Evolutionary conservation across 345 rosid genomes (phyloP).

Genomic region (Bruguiera sexangula): DNA sequence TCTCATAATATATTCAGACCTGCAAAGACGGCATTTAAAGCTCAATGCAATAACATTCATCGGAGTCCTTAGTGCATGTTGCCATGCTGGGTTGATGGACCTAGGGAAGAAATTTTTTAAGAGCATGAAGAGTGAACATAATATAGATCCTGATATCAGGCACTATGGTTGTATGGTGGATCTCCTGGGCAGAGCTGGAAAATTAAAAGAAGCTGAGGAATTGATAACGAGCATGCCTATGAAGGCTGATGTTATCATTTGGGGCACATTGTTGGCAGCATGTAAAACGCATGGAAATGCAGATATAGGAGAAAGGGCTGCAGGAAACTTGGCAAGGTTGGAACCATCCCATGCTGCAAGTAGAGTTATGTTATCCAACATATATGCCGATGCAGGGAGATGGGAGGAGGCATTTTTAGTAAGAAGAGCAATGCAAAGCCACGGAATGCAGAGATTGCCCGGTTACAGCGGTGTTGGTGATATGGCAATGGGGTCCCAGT

Average conservation of each 20-base stretch:
- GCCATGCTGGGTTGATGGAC: slow-evolving; percentile 66
- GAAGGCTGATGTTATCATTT: slow-evolving; percentile 68
- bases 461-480: slow-evolving; percentile 51
- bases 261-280: slow-evolving; percentile 74
- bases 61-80: slow-evolving; percentile 73
- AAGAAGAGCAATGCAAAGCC: slow-evolving; percentile 44
- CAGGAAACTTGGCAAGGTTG: slow-evolving; percentile 44
- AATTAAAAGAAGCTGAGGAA: slow-evolving; percentile 57
- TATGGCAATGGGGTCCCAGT: neutral
- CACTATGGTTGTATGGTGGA: slow-evolving; percentile 75
- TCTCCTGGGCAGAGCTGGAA: slow-evolving; percentile 70
- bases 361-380: slow-evolving; percentile 61
- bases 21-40: slow-evolving; percentile 42
- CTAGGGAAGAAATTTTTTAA: slow-evolving; percentile 51
- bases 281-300: slow-evolving; percentile 57
- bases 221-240: slow-evolving; percentile 64
- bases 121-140: slow-evolving; percentile 48
- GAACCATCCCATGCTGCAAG: slow-evolving; percentile 64
- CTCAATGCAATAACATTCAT: slow-evolving; percentile 67
- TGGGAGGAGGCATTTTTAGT: slow-evolving; percentile 69
- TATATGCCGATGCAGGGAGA: slow-evolving; percentile 81
- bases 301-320: slow-evolving; percentile 66
- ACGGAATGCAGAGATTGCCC: slow-evolving; percentile 51
- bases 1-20: slow-evolving; percentile 48
- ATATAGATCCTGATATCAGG: slow-evolving; percentile 57